A percentile compares a stretch with the other conserved stretches of the same genome.
Conservation (phyloP, 2,329 filamentous ascomycete species). For the Penicillium sclerotiorum region DNA sequence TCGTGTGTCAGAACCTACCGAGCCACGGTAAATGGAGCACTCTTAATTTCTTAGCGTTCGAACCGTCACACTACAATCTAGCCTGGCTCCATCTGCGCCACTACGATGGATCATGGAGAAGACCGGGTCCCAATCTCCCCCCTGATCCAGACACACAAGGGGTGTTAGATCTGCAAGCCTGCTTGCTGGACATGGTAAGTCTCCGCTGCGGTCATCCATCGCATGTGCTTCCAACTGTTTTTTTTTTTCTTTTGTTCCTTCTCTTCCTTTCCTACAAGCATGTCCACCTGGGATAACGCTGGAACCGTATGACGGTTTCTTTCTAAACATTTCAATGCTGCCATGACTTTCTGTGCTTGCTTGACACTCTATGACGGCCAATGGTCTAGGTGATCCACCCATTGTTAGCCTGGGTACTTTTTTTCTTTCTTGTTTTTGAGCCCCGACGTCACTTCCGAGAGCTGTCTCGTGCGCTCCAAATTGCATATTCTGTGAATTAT, state of each 20-base stretch:
- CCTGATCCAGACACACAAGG: constrained; percentile 25
- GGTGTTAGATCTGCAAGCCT: constrained; percentile 22
- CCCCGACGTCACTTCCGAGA: constrained; percentile 1
- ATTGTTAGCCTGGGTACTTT: constrained; percentile 11
- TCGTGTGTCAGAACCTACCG: constrained; percentile 12
- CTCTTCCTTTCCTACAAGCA: constrained; percentile 8
- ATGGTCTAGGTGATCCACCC: constrained; percentile 17
- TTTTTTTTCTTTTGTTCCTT: neutral
- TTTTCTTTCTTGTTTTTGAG: constrained; percentile 2
- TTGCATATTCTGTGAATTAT: constrained; percentile 1
- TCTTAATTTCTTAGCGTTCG: constrained; percentile 26
- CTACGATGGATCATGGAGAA: constrained; percentile 24
- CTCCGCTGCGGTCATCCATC: no score
- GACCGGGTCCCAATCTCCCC: constrained; percentile 18
- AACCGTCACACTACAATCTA: constrained; percentile 19
- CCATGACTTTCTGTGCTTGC: constrained; percentile 15
- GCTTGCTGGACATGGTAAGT: constrained; percentile 14
- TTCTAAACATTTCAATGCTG: constrained; percentile 13
- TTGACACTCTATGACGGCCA: constrained; percentile 16
- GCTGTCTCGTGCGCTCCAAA: constrained; percentile 3
- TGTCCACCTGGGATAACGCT: constrained; percentile 7
- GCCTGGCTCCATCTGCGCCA: constrained; percentile 20
- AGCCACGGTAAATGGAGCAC: constrained; percentile 13
- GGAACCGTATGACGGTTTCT: constrained; percentile 16
- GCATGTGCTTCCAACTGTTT: constrained; percentile 7